Evolutionary conservation across 2,329 filamentous ascomycete species (phyloP), one percentile per base, ranked within the genome.

Genomic region (Sporothrix humicola): DNA sequence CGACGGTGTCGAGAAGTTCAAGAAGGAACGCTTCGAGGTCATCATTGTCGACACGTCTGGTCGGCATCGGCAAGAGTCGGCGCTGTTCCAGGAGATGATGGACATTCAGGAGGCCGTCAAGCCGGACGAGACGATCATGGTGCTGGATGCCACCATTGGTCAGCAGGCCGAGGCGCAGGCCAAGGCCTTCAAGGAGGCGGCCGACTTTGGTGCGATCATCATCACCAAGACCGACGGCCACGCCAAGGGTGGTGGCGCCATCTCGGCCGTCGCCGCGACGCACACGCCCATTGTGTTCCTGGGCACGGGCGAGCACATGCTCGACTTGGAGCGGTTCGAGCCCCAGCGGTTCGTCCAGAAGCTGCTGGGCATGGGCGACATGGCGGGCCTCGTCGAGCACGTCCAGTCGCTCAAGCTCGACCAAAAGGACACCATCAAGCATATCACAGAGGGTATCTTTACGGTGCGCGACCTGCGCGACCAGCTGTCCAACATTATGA

Each of bases 141-240:
- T 99, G 13, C 88, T 99, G 42, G 96, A 99, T 81, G 93, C 95
- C 37, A 97, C 93, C 48, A 99, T 99, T 77, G 96, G 96, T 80
- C 96, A 99, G 81, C 93, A 96, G 77, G 96, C 96, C 7, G 96
- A 99, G 83, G 90, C 93, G 1, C 96, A 99, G 81, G 94, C 94
- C 71, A 92, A 97, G 79, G 96, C 96, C 0, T 99, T 99, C 89
- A 99, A 99, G 82, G 94, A 97, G 77, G 93, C 95, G 0, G 95
- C 96, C 48, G 94, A 98, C 81, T 99, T 98, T 78, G 96, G 96
- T 80, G 94, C 96, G 77, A 99, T 99, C 79, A 97, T 99, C 80
- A 98, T 99, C 80, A 99, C 96, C 71, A 99, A 99, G 85, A 98
- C 95, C 0, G 96, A 99, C 80, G 96, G 96, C 76, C 94, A 97